Evolutionary conservation across 2,329 filamentous ascomycete genomes (phyloP).

Genomic region (Xylariaceae sp.): DNA sequence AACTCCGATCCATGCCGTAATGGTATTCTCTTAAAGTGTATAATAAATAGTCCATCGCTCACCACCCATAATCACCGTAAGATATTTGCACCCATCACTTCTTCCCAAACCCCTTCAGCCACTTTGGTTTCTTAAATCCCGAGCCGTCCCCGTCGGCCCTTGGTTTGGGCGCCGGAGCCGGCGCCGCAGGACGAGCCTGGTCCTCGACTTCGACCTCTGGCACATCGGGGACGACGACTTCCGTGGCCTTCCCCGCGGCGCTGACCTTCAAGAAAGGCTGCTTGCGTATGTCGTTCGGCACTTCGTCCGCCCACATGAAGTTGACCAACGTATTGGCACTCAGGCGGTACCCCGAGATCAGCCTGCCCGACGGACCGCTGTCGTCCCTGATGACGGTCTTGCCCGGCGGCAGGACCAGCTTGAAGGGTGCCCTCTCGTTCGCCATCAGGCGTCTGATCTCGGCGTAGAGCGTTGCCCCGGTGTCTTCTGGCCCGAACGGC

Average conservation of each 20-base stretch:
- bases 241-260: constrained; percentile 56
- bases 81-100: constrained; percentile 52
- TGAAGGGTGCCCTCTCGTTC: constrained; percentile 66
- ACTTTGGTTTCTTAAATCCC: constrained; percentile 62
- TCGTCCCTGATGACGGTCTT: constrained; percentile 54
- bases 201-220: constrained; percentile 39
- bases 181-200: constrained; percentile 3
- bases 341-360: constrained; percentile 77
- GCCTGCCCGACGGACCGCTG: constrained; percentile 49
- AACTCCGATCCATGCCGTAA: constrained; percentile 14
- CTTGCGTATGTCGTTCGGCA: constrained; percentile 26
- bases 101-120: constrained; percentile 72
- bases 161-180: constrained; percentile 20
- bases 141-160: constrained; percentile 27
- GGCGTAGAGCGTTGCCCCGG: constrained; percentile 70
- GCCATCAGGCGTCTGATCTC: constrained; percentile 76
- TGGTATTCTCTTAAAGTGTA: constrained; percentile 1
- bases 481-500: constrained; percentile 69
- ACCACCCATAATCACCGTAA: neutral
- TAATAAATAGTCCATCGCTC: constrained; percentile 9
- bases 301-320: constrained; percentile 36
- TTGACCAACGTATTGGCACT: constrained; percentile 73
- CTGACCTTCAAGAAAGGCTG: constrained; percentile 51
- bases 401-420: constrained; percentile 65
- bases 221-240: constrained; percentile 59